Evolutionary conservation across 2,329 filamentous ascomycete genomes (phyloP).

Genomic region (Alternaria triticina): DNA sequence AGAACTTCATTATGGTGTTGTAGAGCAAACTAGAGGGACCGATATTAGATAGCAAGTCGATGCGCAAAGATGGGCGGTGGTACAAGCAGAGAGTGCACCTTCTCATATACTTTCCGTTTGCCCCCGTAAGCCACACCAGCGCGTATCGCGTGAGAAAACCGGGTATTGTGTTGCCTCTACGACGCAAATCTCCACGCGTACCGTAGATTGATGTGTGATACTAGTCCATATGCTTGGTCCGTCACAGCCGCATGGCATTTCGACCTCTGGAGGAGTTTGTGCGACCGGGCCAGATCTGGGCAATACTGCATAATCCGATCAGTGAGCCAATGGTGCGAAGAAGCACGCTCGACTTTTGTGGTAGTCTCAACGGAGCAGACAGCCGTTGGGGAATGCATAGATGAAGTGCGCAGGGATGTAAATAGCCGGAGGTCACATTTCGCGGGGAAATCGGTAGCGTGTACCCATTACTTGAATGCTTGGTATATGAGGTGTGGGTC

Average conservation of each 20-base stretch:
- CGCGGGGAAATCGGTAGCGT: conserved; percentile 22
- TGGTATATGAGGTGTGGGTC: conserved; percentile 20
- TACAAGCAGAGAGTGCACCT: neutral
- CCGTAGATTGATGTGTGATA: neutral
- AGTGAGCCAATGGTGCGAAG: neutral
- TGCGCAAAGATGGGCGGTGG: neutral
- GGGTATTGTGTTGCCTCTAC: conserved; percentile 12
- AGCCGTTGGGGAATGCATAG: conserved; percentile 21
- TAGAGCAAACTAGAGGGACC: neutral
- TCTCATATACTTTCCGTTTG: conserved; percentile 13
- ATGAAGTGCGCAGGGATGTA: conserved; percentile 35
- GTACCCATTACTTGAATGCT: conserved; percentile 15
- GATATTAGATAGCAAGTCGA: neutral
- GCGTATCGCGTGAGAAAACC: conserved; percentile 10
- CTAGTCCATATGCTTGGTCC: conserved; percentile 12
- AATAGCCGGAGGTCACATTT: conserved; percentile 29
- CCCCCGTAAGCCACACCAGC: neutral
- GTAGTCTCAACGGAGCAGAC: conserved; percentile 26
- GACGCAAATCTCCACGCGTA: conserved; percentile 2
- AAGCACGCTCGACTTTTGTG: conserved; percentile 6
- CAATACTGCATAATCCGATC: conserved; percentile 2
- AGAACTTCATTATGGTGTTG: conserved; percentile 30
- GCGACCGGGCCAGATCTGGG: conserved; percentile 10
- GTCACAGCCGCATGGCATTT: conserved; percentile 10
- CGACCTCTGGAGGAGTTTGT: conserved; percentile 21